Evolutionary conservation across 306 rosid genomes (phyloP).

Genomic region (Cicer yamashitae): DNA sequence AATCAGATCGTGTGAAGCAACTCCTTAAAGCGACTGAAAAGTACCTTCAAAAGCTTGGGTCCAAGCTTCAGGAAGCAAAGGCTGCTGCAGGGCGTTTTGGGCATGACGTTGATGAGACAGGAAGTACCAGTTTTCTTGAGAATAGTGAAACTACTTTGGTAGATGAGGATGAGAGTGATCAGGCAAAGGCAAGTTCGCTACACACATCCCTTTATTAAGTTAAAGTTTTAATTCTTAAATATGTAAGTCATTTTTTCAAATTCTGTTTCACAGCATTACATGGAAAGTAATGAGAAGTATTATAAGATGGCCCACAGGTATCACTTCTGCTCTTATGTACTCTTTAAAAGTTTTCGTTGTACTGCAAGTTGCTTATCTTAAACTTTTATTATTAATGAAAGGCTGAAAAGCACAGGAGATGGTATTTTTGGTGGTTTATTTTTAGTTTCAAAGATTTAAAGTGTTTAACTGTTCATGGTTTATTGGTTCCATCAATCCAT

Average conservation of each 20-base stretch:
- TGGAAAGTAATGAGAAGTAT: conserved; percentile 99
- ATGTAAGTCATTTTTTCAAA: conserved; percentile 42
- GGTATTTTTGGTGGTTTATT: conserved; percentile 22
- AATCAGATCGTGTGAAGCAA: conserved; percentile 98
- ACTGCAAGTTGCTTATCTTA: conserved; percentile 25
- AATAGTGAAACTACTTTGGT: conserved; percentile 72
- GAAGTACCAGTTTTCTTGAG: conserved; percentile 54
- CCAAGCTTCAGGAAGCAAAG: conserved; percentile 89
- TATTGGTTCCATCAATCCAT: conserved; percentile 40
- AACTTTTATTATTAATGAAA: conserved; percentile 12
- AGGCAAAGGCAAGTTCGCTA: conserved; percentile 81
- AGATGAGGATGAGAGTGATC: conserved; percentile 96
- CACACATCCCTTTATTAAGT: conserved; percentile 26
- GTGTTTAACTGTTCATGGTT: conserved; percentile 23
- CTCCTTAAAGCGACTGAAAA: conserved; percentile 98
- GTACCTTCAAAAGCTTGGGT: conserved; percentile 98
- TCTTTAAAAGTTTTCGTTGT: conserved; percentile 31
- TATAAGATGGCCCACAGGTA: conserved; percentile 99
- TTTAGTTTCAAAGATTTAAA: conserved; percentile 8
- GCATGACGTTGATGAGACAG: conserved; percentile 72
- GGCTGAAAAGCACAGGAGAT: background rate
- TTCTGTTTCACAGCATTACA: conserved; percentile 80
- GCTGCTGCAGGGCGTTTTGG: conserved; percentile 67
- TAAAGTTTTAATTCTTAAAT: conserved; percentile 13
- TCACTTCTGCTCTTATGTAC: conserved; percentile 38